phyloP scores from a whole-genome alignment of 306 rosid species.

The Lagenaria siceraria region DNA sequence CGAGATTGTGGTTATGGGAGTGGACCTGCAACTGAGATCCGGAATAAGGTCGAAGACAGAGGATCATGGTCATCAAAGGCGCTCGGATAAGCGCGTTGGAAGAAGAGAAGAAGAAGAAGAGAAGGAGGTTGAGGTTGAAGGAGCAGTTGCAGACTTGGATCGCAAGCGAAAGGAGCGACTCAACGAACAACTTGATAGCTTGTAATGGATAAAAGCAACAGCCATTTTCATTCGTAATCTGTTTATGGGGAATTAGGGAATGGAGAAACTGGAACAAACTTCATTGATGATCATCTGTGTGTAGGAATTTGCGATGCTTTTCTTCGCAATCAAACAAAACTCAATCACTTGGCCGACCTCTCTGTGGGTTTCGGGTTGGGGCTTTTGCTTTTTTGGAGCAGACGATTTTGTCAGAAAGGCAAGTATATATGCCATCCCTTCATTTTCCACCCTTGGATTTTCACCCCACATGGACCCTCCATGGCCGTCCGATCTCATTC shows the following conservation, averaged over 20 bases:
- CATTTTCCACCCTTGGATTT: constrained; percentile 16
- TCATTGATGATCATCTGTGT: constrained; percentile 14
- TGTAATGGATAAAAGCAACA: constrained; percentile 26
- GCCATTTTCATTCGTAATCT: constrained; percentile 32
- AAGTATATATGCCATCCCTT: neutral
- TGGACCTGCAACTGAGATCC: constrained; percentile 91
- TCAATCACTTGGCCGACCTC: constrained; percentile 16
- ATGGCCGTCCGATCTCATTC: neutral
- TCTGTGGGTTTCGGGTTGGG: constrained; percentile 6
- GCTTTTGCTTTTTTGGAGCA: neutral
- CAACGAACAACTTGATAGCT: constrained; percentile 29
- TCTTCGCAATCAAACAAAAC: constrained; percentile 38
- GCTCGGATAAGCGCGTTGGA: constrained; percentile 19
- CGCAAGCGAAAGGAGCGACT: constrained; percentile 52
- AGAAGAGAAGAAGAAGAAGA: constrained; percentile 10
- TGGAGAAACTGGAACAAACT: constrained; percentile 18
- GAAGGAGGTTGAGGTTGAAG: constrained; percentile 14
- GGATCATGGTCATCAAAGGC: constrained; percentile 62
- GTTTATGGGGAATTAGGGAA: constrained; percentile 8
- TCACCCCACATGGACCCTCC: neutral
- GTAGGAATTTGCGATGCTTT: constrained; percentile 28
- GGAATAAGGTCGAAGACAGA: constrained; percentile 24
- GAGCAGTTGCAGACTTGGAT: constrained; percentile 39
- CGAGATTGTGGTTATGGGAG: neutral
- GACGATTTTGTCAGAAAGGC: neutral